Conservation (phyloP, 129 eudicot genomes). For the Arctium lappa region DNA sequence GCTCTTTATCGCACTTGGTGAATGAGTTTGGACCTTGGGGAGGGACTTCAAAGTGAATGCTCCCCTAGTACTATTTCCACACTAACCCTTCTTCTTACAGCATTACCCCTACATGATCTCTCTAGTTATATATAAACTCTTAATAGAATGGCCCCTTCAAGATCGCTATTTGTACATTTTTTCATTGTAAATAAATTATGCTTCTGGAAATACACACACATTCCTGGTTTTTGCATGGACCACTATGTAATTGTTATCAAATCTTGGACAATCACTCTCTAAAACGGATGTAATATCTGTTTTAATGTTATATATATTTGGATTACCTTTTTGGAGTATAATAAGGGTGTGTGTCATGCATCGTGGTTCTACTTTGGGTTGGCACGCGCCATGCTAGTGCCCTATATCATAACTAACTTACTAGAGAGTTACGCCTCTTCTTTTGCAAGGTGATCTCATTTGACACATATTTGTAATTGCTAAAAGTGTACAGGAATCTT, state of each 20-base stretch:
- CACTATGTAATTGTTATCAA: background rate
- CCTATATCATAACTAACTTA: background rate
- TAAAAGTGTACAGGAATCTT: background rate
- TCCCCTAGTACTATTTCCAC: background rate
- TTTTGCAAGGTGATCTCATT: background rate
- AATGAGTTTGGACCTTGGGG: no score
- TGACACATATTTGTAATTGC: background rate
- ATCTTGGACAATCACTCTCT: background rate
- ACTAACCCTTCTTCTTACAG: background rate
- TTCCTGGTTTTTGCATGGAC: background rate
- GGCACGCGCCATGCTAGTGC: background rate
- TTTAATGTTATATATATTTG: background rate
- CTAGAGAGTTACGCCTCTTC: background rate
- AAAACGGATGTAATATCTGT: background rate
- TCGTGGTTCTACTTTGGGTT: background rate
- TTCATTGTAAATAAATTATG: background rate
- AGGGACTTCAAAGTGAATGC: no score
- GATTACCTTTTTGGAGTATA: no score
- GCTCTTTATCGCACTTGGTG: no score
- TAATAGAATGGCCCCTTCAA: background rate
- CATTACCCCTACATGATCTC: slow-evolving; percentile 2
- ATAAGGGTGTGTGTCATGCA: no score
- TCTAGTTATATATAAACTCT: background rate
- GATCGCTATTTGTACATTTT: background rate
- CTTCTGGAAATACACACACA: background rate